A percentile compares a stretch with the other conserved stretches of the same genome.
Evolutionary conservation across 768 basidiomycete species (phyloP).

Genomic region (Sistotremastrum niveocremeum): DNA sequence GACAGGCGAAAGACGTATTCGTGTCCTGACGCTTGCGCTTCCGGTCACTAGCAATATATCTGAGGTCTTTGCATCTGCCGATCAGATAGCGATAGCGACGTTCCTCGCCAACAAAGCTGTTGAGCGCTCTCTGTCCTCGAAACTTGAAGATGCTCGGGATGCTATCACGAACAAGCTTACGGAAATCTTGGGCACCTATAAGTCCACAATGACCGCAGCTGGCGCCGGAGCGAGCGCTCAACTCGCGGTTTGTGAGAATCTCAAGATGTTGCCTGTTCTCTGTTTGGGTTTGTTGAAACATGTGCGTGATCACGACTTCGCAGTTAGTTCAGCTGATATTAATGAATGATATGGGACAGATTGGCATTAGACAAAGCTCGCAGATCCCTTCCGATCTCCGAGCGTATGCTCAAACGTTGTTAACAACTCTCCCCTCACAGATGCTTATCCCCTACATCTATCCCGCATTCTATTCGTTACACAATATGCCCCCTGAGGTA

Average conservation of each 20-base stretch:
- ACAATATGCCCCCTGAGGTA: constrained; percentile 92
- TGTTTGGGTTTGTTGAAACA: constrained; percentile 89
- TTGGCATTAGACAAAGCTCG: constrained; percentile 88
- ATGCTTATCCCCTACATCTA: constrained; percentile 87
- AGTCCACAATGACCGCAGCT: constrained; percentile 90
- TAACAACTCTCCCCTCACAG: constrained; percentile 87
- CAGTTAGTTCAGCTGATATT: background rate
- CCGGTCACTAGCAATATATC: constrained; percentile 82
- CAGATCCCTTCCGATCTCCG: constrained; percentile 95
- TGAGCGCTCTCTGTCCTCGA: constrained; percentile 72
- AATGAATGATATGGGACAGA: constrained; percentile 27
- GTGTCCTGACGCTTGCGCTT: constrained; percentile 77
- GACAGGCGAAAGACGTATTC: constrained; percentile 71
- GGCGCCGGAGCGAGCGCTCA: constrained; percentile 92
- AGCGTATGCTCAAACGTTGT: constrained; percentile 85
- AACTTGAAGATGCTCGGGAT: constrained; percentile 82
- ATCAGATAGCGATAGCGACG: constrained; percentile 77
- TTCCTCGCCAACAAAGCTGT: constrained; percentile 87
- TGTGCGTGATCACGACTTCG: constrained; percentile 29
- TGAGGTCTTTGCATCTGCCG: constrained; percentile 81
- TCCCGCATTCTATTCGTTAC: constrained; percentile 89
- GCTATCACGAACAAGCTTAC: constrained; percentile 72
- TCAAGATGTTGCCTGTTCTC: constrained; percentile 89
- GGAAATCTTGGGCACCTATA: constrained; percentile 78
- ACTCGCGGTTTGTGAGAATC: constrained; percentile 80